Percentiles rank a stretch among this genome's conserved stretches.
Evolutionary conservation across 129 eudicot genomes (phyloP).

Genomic region (Sambucus nigra): DNA sequence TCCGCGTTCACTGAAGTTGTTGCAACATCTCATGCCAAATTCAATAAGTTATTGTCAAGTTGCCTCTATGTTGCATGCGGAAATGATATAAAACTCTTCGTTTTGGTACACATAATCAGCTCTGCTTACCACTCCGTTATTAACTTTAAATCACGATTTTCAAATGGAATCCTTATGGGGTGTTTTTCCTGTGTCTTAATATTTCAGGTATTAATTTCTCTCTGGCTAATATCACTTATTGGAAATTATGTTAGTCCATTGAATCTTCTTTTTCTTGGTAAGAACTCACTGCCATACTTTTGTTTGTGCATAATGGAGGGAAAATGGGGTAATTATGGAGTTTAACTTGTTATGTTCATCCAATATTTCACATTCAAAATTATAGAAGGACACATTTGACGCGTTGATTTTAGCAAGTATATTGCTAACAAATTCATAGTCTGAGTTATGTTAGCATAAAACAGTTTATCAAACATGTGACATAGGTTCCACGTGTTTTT

Average conservation of each 20-base stretch:
- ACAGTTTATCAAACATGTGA: too few relatives aligned
- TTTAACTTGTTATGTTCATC: neutral
- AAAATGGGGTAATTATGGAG: neutral
- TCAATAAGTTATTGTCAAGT: conserved; percentile 24
- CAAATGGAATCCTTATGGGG: neutral
- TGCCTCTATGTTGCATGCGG: conserved; percentile 48
- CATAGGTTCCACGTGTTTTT: too few relatives aligned
- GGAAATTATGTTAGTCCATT: conserved; percentile 40
- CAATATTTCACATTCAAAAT: neutral
- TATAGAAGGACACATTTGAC: too few relatives aligned
- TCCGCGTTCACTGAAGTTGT: conserved; percentile 22
- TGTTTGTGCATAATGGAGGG: neutral
- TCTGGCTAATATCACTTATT: conserved; percentile 32
- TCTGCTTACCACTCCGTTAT: neutral
- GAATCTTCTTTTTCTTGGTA: conserved; percentile 56
- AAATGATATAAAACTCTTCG: conserved; percentile 29
- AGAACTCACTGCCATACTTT: conserved; percentile 7
- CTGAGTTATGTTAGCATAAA: too few relatives aligned
- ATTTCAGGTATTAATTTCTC: conserved; percentile 32
- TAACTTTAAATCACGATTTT: neutral
- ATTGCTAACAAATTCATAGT: too few relatives aligned
- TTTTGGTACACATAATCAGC: conserved; percentile 30
- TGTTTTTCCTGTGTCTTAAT: too few relatives aligned
- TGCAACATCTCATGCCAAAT: conserved; percentile 10
- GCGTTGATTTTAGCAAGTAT: too few relatives aligned